Evolutionary conservation across 1,284 basidiomycete genomes (phyloP).

Genomic region (Coniferiporia sulphurascens): DNA sequence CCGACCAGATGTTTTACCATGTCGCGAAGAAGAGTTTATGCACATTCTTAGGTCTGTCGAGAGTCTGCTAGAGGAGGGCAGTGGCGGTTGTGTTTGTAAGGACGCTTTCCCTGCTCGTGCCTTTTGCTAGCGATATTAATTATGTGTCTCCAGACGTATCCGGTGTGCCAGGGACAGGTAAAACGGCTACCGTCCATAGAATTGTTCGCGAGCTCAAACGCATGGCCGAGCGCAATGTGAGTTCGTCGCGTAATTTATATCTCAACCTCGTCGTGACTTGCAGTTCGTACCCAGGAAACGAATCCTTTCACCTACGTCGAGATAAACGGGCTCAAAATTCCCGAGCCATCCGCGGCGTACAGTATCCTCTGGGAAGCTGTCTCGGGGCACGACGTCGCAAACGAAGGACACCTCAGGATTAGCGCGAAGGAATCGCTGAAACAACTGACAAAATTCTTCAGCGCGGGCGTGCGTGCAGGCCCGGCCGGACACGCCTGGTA

Average conservation of each 20-base stretch:
- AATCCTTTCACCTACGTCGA: conserved; percentile 96
- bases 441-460: conserved; percentile 59
- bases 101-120: conserved; percentile 19
- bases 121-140: background rate
- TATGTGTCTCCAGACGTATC: conserved; percentile 69
- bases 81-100: conserved; percentile 93
- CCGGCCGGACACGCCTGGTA: conserved; percentile 72
- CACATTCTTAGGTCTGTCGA: conserved; percentile 76
- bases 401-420: conserved; percentile 58
- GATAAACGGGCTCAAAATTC: conserved; percentile 94
- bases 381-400: conserved; percentile 62
- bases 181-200: conserved; percentile 96
- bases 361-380: conserved; percentile 86
- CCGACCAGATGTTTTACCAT: conserved; percentile 86
- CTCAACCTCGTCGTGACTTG: background rate
- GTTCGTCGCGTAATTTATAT: background rate
- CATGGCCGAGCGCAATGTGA: conserved; percentile 77
- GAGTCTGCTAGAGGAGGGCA: conserved; percentile 87
- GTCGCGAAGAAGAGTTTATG: conserved; percentile 84
- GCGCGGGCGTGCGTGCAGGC: conserved; percentile 47
- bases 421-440: conserved; percentile 70
- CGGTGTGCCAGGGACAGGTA: conserved; percentile 96
- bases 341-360: conserved; percentile 86
- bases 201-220: conserved; percentile 84
- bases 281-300: conserved; percentile 56